Evolutionary conservation across 2,329 filamentous ascomycete genomes (phyloP), one percentile per base, ranked within the genome.

Genomic region (Ascocoryne sarcoides): DNA sequence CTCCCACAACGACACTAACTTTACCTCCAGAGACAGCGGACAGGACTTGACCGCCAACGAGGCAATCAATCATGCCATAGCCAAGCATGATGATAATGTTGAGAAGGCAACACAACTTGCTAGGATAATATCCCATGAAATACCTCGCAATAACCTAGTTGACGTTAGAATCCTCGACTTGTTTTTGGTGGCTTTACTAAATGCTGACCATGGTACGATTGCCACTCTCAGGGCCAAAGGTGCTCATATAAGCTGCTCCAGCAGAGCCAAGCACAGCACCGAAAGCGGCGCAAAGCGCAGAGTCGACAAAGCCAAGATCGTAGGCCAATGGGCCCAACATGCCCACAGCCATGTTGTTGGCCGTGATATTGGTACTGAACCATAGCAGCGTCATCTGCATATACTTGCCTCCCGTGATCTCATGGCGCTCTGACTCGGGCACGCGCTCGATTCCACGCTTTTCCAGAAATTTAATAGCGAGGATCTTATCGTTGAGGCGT

Each of bases 21-120:
- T 62, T 66, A 14, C 65, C 69, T 42, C 69, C 67, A 2, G 72
- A 75, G 4, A 84, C 75, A 2, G 78, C 78, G 3, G 73, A 77
- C 1, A 84, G 61, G n/a, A 82, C 79, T 53, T 82, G 77, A 0
- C 79, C 79, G 2, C 73, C 75, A 12, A 83, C 67, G 3, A 83
- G 73, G 31, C 70, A 76, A 52, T 78, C 73, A 44, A 83, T 73
- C 51, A 80, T 61, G n/a, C 67, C 66, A 49, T 79, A 81, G 4
- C 75, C 75, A 4, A 79, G 62, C 56, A 79, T 65, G 20, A 77
- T 70, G 37, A 81, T 68, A 37, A 81, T 63, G 49, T 79, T 80
- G 37, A 81, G 62, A 15, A 79, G 52, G n/a, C 76, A 74, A 20
- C 78, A 66, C 12, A 82, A 59, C 58, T 79, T 80, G 37, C 70